phyloP scores from a whole-genome alignment of 495 filamentous ascomycete species.

The Penicillium tannophilum region DNA sequence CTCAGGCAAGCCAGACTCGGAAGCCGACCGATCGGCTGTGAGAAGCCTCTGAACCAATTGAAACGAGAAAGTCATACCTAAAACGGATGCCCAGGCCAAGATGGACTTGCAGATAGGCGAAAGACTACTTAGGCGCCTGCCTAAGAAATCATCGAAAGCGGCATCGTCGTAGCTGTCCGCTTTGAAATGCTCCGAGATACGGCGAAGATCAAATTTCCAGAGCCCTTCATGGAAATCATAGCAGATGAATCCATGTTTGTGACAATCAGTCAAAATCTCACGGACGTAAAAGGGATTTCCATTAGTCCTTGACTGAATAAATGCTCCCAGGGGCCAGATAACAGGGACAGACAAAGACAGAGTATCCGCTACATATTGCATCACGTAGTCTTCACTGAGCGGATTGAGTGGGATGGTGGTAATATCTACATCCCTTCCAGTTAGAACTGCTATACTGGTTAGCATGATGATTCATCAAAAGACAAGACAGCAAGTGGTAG shows the following conservation, averaged over 20 bases:
- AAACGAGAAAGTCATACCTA: constrained; percentile 70
- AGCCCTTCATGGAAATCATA: constrained; percentile 65
- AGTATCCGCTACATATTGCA: constrained; percentile 44
- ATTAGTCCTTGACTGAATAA: constrained; percentile 67
- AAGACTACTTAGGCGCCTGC: constrained; percentile 63
- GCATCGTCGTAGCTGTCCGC: constrained; percentile 62
- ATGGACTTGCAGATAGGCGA: constrained; percentile 60
- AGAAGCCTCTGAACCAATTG: constrained; percentile 64
- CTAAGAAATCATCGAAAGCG: constrained; percentile 67
- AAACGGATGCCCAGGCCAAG: constrained; percentile 70
- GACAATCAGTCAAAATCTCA: constrained; percentile 71
- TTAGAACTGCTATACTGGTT: neutral
- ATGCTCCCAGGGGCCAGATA: constrained; percentile 43
- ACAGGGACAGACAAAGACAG: constrained; percentile 32
- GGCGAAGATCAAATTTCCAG: constrained; percentile 70
- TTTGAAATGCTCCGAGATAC: constrained; percentile 67
- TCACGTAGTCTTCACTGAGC: constrained; percentile 62
- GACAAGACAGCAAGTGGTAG: neutral
- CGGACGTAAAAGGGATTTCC: constrained; percentile 76
- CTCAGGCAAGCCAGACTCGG: constrained; percentile 5
- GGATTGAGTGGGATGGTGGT: constrained; percentile 62
- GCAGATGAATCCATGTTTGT: constrained; percentile 71
- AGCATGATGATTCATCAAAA: neutral
- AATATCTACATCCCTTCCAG: constrained; percentile 28
- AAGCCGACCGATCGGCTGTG: constrained; percentile 10